Evolutionary conservation across 2,329 filamentous ascomycete genomes (phyloP), one percentile per base, ranked within the genome.

Genomic region (Paraconiothyrium brasiliense): DNA sequence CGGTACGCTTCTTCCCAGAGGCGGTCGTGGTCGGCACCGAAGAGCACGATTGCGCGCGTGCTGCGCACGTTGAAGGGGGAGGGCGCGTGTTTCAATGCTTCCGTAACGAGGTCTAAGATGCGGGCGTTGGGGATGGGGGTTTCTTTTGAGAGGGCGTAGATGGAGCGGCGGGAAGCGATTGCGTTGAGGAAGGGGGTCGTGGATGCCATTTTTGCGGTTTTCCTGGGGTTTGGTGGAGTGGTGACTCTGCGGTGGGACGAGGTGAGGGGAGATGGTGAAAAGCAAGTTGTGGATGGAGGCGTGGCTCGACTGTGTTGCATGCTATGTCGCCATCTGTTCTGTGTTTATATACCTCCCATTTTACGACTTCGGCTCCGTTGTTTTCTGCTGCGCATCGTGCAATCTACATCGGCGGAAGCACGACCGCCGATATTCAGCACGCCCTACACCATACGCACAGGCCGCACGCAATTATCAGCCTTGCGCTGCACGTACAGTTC

Each of bases 31-130:
- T 71, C 65, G 5, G 62, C 62, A 34, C 67, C 67, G 32, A 74
- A 70, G n/a, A 74, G 62, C 20, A 75, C 61, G n/a, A 75, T 66
- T 43, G 59, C 64, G 46, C 72, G 70, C 34, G 65, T 57, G 63
- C 68, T 73, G 41, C 71, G 72, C n/a, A 71, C 67, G 55, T 75
- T 73, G 69, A 74, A 75, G 5, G 73, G 64, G 2, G 70, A 73
- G 20, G 71, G 73, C 7, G 68, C 64, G 50, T 74, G 65, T 22
- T 68, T 67, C 32, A 75, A 60, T 0, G 70, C 67, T 14, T 73
- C 61, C 30, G 68, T 61, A 11, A 74, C 64, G 27, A 75, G 65
- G 34, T 71, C 66, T 22, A 67, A 44, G 47, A 75, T 75, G 43
- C 69, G 68, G 9, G 59, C 58, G 51, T 73, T 68, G 10, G 71